A percentile compares a stretch with the other conserved stretches of the same genome.
Conservation (phyloP, 352 stramenopile species). For the Thalassiosira mediterranea region DNA sequence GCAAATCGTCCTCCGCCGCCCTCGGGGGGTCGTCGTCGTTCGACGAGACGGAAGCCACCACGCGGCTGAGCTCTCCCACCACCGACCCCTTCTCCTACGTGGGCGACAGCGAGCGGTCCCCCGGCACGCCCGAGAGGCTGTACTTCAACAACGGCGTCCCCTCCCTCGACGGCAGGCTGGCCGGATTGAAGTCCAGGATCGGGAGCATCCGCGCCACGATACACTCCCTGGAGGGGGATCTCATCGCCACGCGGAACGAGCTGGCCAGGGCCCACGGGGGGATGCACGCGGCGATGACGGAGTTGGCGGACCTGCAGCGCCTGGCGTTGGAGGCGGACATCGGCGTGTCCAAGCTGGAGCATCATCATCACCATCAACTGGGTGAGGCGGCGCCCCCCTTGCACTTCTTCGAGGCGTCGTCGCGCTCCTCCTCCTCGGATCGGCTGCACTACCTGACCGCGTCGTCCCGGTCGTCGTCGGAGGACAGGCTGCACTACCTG, state of each 20-base stretch:
- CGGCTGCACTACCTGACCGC: too few species aligned
- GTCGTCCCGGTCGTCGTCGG: slow-evolving; percentile 31
- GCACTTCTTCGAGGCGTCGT: not conserved
- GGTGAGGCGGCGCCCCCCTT: not conserved
- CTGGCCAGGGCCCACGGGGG: slow-evolving; percentile 29
- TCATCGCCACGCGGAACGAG: slow-evolving; percentile 37
- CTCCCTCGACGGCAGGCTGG: slow-evolving; percentile 21
- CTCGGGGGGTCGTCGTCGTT: slow-evolving; percentile 25
- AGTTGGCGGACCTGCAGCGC: slow-evolving; percentile 38
- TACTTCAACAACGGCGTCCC: slow-evolving; percentile 2
- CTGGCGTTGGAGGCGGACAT: slow-evolving; percentile 27
- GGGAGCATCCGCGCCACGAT: slow-evolving; percentile 37
- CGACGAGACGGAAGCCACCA: slow-evolving; percentile 34
- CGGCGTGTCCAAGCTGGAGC: slow-evolving; percentile 25
- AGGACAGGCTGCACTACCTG: slow-evolving; percentile 23
- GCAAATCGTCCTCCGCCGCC: slow-evolving; percentile 5
- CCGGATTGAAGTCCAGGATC: slow-evolving; percentile 36
- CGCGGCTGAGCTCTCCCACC: too few species aligned
- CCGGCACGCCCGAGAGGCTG: not conserved
- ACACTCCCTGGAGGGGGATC: slow-evolving; percentile 36
- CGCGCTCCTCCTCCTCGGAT: slow-evolving; percentile 23
- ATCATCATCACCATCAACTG: slow-evolving; percentile 1
- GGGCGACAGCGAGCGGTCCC: slow-evolving; percentile 3
- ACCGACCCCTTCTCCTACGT: slow-evolving; percentile 6
- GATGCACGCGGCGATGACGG: slow-evolving; percentile 36